Base-by-base conservation (phyloP, 164 flowering plant species). In the Magnolia changhungtana region DNA sequence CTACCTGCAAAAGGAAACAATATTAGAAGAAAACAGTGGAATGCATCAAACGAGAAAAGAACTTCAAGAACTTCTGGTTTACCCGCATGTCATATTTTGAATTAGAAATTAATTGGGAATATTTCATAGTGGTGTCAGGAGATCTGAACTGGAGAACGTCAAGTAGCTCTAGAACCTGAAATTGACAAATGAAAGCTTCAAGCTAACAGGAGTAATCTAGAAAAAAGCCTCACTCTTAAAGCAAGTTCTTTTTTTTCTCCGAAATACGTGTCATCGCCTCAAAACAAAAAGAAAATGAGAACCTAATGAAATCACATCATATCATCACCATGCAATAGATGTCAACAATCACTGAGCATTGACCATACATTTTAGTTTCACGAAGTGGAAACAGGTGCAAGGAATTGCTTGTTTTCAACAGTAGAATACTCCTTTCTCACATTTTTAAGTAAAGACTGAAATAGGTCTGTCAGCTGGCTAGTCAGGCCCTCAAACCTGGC, bases 141-240 rank as follows among this genome's bases (percentile, higher is more conserved):
- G 89, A 83, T 78, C 85, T 88, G 74, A 94, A 96, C 78, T 88
- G 97, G 49, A 94, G 75, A 71, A 96, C 87, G 74, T 92, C 97
- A 84, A 96, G 99, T 89, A 96, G 80, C 83, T 89, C 96, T 76
- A 92, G 77, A 27, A 87, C 98, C 99, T 96, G 80, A 66, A 79
- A 58, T 70, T 58, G 14, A 74, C 72, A 52, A 76, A 71, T 19
- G 31, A 67, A 72, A 50, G 9, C 27, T 72, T 67, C 14, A 70
- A 52, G 19, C 68, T 27, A 49, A 24, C 14, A n/a, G 50, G 50
- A 64, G 55, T 20, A 19, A 74, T 24, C 68, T 13, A 21, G 19
- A 23, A 8, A 65, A 24, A 65, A 65, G 24, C 24, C 68, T 65
- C 29, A 65, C 31, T 20, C 21, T 65, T 29, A 65, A 65, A 21